A percentile compares a stretch with the other conserved stretches of the same genome.
These are phyloP conservation scores for Fusarium poae DNA, from an alignment of 2,329 filamentous ascomycete species.

Conservation along the genomic window DNA sequence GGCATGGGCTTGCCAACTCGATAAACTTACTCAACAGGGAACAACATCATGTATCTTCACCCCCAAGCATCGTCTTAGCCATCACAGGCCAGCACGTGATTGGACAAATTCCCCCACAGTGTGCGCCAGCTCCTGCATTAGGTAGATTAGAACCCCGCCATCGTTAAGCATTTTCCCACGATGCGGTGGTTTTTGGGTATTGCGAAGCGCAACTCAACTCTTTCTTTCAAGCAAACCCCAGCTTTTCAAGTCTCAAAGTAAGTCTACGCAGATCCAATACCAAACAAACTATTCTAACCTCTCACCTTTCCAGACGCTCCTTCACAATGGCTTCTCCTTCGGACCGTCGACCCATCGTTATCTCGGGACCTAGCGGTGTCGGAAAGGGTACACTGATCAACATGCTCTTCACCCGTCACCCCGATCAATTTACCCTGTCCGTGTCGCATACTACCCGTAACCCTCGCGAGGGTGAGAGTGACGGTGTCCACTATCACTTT, in stretches of 20 bases:
- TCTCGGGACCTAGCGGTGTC: constrained; percentile 83
- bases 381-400: constrained; percentile 86
- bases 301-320: constrained; percentile 14
- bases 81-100: constrained; percentile 20
- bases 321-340: constrained; percentile 52
- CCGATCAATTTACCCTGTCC: constrained; percentile 66
- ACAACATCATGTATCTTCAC: constrained; percentile 1
- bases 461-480: constrained; percentile 80
- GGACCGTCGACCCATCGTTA: constrained; percentile 76
- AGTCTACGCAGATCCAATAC: not conserved
- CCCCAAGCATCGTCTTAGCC: not conserved
- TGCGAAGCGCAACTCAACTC: constrained; percentile 36
- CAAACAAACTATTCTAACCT: fast-evolving
- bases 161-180: constrained; percentile 31
- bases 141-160: constrained; percentile 16
- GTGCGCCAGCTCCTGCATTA: constrained; percentile 12
- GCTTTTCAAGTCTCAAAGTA: constrained; percentile 25
- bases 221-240: constrained; percentile 14
- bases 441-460: constrained; percentile 83
- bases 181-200: constrained; percentile 37
- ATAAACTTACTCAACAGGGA: not conserved
- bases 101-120: constrained; percentile 27
- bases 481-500: constrained; percentile 87
- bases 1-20: not conserved
- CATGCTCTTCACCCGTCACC: constrained; percentile 72